Evolutionary conservation across 306 rosid genomes (phyloP).

Genomic region (Castanopsis chinensis): DNA sequence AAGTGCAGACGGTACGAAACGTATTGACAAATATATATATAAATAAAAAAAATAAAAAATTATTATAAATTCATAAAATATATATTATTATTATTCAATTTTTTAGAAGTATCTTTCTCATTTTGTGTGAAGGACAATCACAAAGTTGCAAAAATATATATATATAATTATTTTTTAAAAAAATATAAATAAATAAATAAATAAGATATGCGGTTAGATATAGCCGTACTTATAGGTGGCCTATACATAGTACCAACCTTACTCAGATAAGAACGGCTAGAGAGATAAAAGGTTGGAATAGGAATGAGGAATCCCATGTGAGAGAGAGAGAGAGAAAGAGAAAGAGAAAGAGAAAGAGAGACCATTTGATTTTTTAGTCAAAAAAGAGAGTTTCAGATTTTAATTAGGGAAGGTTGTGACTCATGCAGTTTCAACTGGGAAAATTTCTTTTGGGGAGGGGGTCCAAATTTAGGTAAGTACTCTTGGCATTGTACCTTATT

Average conservation of each 20-base stretch:
- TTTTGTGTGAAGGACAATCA: too few relatives aligned
- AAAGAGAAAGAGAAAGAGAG: too few relatives aligned
- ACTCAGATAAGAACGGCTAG: slow-evolving; percentile 80
- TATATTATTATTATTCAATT: too few relatives aligned
- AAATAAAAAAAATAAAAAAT: not conserved
- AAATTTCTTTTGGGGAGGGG: not conserved
- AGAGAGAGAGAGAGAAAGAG: not conserved
- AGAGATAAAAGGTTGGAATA: slow-evolving; percentile 13
- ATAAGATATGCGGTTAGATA: slow-evolving; percentile 13
- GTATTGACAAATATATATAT: slow-evolving; percentile 1
- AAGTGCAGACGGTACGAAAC: slow-evolving; percentile 80
- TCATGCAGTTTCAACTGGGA: slow-evolving; percentile 8
- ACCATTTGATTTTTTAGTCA: not conserved
- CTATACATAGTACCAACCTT: slow-evolving; percentile 65
- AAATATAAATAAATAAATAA: not conserved
- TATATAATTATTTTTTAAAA: not conserved
- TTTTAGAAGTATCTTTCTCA: too few relatives aligned
- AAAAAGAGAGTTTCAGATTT: slow-evolving; percentile 5
- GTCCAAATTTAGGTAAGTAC: too few relatives aligned
- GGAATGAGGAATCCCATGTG: not conserved
- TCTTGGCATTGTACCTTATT: too few relatives aligned
- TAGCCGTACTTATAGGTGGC: slow-evolving; percentile 77
- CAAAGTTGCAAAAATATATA: not conserved
- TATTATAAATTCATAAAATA: not conserved
- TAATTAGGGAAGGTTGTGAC: slow-evolving; percentile 22